Evolutionary conservation across 192 early-diverging fungal genomes (phyloP), one percentile per base, ranked within the genome.

Genomic region (Coemansia erecta): DNA sequence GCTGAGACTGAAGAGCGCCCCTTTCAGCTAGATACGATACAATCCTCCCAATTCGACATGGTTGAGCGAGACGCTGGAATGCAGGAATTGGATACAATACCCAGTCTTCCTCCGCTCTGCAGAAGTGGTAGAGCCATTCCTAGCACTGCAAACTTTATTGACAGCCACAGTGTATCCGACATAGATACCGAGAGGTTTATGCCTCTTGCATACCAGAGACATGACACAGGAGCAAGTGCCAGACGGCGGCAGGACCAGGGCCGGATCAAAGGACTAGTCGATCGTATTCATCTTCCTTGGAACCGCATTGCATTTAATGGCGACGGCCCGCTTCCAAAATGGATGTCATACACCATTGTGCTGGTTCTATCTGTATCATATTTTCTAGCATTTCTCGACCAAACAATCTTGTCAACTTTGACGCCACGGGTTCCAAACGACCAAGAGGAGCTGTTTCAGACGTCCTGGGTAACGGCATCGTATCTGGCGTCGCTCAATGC

Each of bases 341-440:
- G 66, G 56, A 43, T 65, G 14, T 54, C 67, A 13, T 80, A 73
- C 28, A 58, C 67, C 0, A 59, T 77, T 22, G 74, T 77, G 4
- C 26, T 77, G 47, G 64, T 64, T 17, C 69, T 77, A 17, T 71
- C 69, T 8, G 49, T 77, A 21, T 70, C 77, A 13, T 75, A 86
- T 43, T 85, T 90, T 60, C 75, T 87, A 35, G 85, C 83, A 10
- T 80, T 83, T 26, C 66, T 90, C 23, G 89, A 91, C 64, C 84
- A 85, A 58, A 89, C 87, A 4, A 85, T 91, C 49, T 72, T 91
- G 18, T 75, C 86, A 8, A 88, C 86, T 17, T 79, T 88, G 28
- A 81, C 85, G n/a, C 71, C 82, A 35, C 63, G 65, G 4, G 88
- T 91, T 46, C 74, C 82, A 17, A 61, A 63, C 13, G 82, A 88